These are phyloP conservation scores for Triticum urartu DNA, from an alignment of 176 grass and related monocot genomes.

Conservation along the genomic window DNA sequence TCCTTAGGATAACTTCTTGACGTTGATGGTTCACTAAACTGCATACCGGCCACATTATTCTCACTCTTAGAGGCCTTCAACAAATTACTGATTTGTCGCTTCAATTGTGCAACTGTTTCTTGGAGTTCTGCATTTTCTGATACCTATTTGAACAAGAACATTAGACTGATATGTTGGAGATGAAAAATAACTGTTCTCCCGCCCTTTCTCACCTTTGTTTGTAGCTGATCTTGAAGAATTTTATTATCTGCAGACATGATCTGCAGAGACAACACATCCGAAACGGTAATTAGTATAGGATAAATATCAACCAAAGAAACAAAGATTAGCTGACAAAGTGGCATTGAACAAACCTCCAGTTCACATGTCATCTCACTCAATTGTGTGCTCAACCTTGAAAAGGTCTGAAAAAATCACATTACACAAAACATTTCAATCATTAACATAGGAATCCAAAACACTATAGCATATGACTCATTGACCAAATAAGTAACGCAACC, in stretches of 20 bases:
- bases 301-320: constrained; percentile 14
- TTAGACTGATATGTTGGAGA: constrained; percentile 38
- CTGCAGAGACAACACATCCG: constrained; percentile 40
- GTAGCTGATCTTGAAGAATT: constrained; percentile 95
- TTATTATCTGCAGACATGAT: constrained; percentile 99
- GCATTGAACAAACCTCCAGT: constrained; percentile 67
- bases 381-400: constrained; percentile 77
- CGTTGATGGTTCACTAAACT: constrained; percentile 49
- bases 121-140: constrained; percentile 79
- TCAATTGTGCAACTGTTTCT: constrained; percentile 55
- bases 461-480: neutral
- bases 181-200: constrained; percentile 3
- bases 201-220: constrained; percentile 64
- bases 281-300: constrained; percentile 28
- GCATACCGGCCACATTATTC: constrained; percentile 29
- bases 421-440: constrained; percentile 5
- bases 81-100: constrained; percentile 57
- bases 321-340: neutral
- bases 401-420: constrained; percentile 49
- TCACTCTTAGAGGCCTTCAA: constrained; percentile 44
- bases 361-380: constrained; percentile 95
- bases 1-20: constrained; percentile 36
- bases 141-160: constrained; percentile 43
- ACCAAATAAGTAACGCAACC: neutral
- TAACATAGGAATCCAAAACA: neutral